Evolutionary conservation across 2,329 filamentous ascomycete species (phyloP).

Genomic region (Aureobasidium pullulans): DNA sequence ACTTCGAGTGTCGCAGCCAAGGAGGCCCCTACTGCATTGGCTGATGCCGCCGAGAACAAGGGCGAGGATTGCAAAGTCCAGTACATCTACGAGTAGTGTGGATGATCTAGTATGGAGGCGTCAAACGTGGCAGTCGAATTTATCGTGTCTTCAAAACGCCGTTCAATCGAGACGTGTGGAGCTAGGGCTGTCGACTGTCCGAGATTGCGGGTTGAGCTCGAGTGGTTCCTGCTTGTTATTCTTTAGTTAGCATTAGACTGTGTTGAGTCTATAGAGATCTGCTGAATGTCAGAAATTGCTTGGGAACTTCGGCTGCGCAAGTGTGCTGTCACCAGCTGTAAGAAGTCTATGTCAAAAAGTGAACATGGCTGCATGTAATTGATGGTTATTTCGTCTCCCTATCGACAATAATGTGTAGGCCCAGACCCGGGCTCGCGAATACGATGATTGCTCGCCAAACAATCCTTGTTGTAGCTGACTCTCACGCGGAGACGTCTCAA

Average conservation of each 20-base stretch:
- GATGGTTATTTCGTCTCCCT: neutral
- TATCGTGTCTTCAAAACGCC: too few relatives aligned
- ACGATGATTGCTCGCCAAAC: neutral
- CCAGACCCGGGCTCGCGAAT: neutral
- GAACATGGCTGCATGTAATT: neutral
- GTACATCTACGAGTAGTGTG: neutral
- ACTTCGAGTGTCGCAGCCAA: neutral
- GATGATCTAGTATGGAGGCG: too few relatives aligned
- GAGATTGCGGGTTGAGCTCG: too few relatives aligned
- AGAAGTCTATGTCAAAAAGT: neutral
- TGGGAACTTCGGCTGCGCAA: too few relatives aligned
- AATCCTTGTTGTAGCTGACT: too few relatives aligned
- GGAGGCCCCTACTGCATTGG: neutral
- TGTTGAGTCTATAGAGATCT: neutral
- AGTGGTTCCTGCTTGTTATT: too few relatives aligned
- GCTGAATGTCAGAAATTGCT: neutral
- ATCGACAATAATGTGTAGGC: neutral
- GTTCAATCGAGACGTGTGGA: too few relatives aligned
- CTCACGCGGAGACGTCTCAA: too few relatives aligned
- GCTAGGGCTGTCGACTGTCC: too few relatives aligned
- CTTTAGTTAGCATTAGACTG: too few relatives aligned
- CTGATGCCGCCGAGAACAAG: neutral
- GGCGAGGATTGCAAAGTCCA: neutral
- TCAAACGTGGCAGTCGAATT: too few relatives aligned
- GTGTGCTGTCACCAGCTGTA: too few relatives aligned